Evolutionary conservation across 2,329 filamentous ascomycete species (phyloP).

Genomic region (Sporothrix schenckii): DNA sequence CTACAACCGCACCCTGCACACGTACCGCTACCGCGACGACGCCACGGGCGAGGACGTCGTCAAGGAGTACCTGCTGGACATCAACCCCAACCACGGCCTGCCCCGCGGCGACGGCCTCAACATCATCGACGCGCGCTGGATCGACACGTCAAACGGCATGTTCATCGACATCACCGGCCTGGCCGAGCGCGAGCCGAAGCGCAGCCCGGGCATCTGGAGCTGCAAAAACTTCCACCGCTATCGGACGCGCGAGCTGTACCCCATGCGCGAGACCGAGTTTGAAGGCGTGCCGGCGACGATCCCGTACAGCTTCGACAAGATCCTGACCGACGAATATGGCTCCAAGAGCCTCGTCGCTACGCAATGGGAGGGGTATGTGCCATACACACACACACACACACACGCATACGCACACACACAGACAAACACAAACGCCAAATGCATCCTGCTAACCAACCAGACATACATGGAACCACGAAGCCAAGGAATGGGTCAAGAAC

Average conservation of each 20-base stretch:
- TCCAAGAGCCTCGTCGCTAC: constrained; percentile 63
- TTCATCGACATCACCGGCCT: constrained; percentile 84
- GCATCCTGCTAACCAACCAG: constrained; percentile 44
- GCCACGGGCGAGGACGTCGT: constrained; percentile 47
- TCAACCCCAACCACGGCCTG: constrained; percentile 71
- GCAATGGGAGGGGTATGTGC: constrained; percentile 62
- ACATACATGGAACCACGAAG: constrained; percentile 61
- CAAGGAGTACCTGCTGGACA: constrained; percentile 69
- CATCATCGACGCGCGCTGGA: constrained; percentile 83
- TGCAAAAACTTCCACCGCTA: constrained; percentile 83
- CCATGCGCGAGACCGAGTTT: constrained; percentile 72
- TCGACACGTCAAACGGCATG: constrained; percentile 73
- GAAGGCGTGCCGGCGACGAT: constrained; percentile 72
- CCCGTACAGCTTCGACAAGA: constrained; percentile 68
- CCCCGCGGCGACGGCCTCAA: constrained; percentile 70
- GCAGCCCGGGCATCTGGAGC: constrained; percentile 67
- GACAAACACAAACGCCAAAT: too few species aligned
- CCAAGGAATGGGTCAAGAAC: constrained; percentile 57
- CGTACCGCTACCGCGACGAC: constrained; percentile 53
- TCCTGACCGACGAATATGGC: constrained; percentile 68
- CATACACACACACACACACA: too few species aligned
- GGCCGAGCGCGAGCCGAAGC: constrained; percentile 64
- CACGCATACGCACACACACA: too few species aligned
- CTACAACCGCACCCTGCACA: constrained; percentile 69
- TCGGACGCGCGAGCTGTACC: constrained; percentile 70